Evolutionary conservation across 768 basidiomycete species (phyloP).

Genomic region (Clavaria fumosa): DNA sequence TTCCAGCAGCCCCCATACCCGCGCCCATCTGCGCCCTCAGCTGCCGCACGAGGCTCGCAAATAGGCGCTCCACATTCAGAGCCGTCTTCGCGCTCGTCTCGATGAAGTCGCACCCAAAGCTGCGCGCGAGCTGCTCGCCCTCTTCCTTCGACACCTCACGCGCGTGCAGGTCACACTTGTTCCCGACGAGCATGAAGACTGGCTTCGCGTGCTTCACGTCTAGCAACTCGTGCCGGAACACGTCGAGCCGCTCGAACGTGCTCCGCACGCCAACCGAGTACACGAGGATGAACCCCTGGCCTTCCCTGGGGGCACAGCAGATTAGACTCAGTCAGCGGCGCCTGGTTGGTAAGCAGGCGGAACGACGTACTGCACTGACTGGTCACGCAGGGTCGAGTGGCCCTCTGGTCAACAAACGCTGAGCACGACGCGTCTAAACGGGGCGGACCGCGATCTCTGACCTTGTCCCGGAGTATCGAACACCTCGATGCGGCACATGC

Average conservation of each 20-base stretch:
- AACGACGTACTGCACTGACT: no score
- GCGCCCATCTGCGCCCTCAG: slow-evolving; percentile 92
- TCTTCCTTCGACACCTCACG: slow-evolving; percentile 88
- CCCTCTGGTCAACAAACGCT: no score
- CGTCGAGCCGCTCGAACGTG: slow-evolving; percentile 93
- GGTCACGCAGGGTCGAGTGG: no score
- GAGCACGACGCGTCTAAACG: no score
- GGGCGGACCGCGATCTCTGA: no score
- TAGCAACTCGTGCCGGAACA: slow-evolving; percentile 91
- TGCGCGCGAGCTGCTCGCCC: slow-evolving; percentile 93
- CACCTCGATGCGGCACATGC: no score
- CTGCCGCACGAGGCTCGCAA: slow-evolving; percentile 83
- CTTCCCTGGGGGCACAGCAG: no score
- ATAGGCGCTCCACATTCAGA: slow-evolving; percentile 94
- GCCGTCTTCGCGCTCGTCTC: slow-evolving; percentile 95
- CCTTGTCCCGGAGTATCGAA: no score
- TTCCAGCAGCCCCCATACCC: no score
- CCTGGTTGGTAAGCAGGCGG: no score
- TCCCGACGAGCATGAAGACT: slow-evolving; percentile 92
- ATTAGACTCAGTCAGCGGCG: no score
- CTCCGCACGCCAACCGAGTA: slow-evolving; percentile 97
- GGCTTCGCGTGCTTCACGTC: slow-evolving; percentile 95
- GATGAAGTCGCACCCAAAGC: slow-evolving; percentile 87
- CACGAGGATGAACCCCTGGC: slow-evolving; percentile 94
- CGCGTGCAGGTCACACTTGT: slow-evolving; percentile 96